phyloP scores from a whole-genome alignment of 2,329 filamentous ascomycete species.

The Boeremia exigua region DNA sequence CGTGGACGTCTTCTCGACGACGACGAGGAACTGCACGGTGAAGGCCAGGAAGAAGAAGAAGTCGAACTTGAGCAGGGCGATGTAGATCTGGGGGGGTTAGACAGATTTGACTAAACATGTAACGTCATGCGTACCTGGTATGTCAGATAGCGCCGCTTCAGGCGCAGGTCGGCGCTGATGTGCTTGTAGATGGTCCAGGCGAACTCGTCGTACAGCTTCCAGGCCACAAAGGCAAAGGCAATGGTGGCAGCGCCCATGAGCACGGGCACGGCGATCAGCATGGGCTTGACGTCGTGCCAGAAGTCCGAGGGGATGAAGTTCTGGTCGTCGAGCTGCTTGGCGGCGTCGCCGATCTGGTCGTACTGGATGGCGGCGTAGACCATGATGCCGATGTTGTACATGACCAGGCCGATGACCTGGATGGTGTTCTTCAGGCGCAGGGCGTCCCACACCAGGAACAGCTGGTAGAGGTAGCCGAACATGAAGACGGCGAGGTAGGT shows the following conservation, averaged over 20 bases:
- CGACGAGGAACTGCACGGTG: slow-evolving; percentile 95
- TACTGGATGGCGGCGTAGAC: slow-evolving; percentile 94
- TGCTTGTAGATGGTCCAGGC: slow-evolving; percentile 99
- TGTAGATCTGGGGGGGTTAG: slow-evolving; percentile 80
- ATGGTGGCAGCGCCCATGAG: slow-evolving; percentile 80
- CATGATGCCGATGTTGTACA: slow-evolving; percentile 89
- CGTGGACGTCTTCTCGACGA: slow-evolving; percentile 72
- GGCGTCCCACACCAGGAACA: slow-evolving; percentile 91
- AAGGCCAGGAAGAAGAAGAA: slow-evolving; percentile 99
- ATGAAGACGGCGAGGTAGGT: slow-evolving; percentile 97
- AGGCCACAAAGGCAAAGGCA: slow-evolving; percentile 77
- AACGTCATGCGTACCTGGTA: slow-evolving; percentile 97
- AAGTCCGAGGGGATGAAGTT: slow-evolving; percentile 61
- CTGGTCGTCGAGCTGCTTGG: slow-evolving; percentile 59
- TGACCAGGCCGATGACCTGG: slow-evolving; percentile 92
- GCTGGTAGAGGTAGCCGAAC: slow-evolving; percentile 92
- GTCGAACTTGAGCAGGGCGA: slow-evolving; percentile 96
- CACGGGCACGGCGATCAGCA: slow-evolving; percentile 82
- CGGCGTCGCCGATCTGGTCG: slow-evolving; percentile 82
- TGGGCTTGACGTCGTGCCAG: slow-evolving; percentile 74
- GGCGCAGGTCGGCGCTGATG: slow-evolving; percentile 93
- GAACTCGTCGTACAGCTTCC: slow-evolving; percentile 98
- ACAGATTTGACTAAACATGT: no score
- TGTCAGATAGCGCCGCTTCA: slow-evolving; percentile 95
- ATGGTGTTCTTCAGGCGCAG: slow-evolving; percentile 96